Evolutionary conservation across 768 basidiomycete species (phyloP).

Genomic region (Leccinum incarnatum): DNA sequence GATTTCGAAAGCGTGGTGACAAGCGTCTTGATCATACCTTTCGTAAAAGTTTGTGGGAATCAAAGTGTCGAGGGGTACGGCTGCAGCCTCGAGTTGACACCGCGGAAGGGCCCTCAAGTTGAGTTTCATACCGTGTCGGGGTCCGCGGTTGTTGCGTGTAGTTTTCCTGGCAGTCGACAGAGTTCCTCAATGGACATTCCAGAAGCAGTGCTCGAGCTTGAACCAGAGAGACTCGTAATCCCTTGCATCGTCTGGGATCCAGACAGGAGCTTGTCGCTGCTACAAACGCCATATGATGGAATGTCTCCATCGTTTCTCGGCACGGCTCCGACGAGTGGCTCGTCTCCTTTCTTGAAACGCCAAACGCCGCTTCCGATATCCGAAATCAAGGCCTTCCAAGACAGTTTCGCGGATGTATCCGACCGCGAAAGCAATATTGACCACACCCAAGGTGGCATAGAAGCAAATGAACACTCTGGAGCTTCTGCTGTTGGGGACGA

Average conservation of each 20-base stretch:
- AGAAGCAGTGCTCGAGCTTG: slow-evolving; percentile 9
- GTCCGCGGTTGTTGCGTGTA: slow-evolving; percentile 5
- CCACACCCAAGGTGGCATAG: slow-evolving; percentile 58
- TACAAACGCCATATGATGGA: slow-evolving; percentile 66
- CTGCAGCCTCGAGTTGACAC: slow-evolving; percentile 56
- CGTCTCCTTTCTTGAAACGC: slow-evolving; percentile 46
- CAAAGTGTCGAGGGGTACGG: slow-evolving; percentile 53
- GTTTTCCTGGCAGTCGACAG: neutral
- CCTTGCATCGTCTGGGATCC: slow-evolving; percentile 43
- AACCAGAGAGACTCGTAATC: slow-evolving; percentile 7
- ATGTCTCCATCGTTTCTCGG: slow-evolving; percentile 53
- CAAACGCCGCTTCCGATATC: slow-evolving; percentile 54
- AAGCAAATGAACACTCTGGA: slow-evolving; percentile 58
- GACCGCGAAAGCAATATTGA: slow-evolving; percentile 64
- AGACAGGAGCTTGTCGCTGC: slow-evolving; percentile 46
- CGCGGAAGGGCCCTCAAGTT: slow-evolving; percentile 60
- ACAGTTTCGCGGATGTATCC: slow-evolving; percentile 66
- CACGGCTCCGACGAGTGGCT: slow-evolving; percentile 39
- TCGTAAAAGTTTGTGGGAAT: slow-evolving; percentile 40
- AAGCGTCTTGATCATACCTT: slow-evolving; percentile 6
- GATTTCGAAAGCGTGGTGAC: neutral
- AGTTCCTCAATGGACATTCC: slow-evolving; percentile 10
- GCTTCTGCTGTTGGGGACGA: slow-evolving; percentile 48
- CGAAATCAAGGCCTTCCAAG: slow-evolving; percentile 68
- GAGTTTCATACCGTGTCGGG: slow-evolving; percentile 50